phyloP scores from a whole-genome alignment of 495 filamentous ascomycete species.

The Neurospora sp. region DNA sequence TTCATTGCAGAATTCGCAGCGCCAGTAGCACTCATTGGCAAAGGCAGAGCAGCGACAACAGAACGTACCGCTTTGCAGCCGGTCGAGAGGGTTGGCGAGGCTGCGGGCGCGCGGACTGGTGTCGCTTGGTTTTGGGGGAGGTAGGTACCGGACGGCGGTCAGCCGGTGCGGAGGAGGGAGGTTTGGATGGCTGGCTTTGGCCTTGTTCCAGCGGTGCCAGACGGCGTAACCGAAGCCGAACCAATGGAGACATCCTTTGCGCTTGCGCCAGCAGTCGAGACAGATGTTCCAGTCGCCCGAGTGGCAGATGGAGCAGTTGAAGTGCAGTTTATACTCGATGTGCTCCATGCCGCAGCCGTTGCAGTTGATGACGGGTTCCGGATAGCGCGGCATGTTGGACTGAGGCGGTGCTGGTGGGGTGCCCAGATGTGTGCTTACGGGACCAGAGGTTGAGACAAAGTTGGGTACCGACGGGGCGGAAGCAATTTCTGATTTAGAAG shows the following conservation, averaged over 20 bases:
- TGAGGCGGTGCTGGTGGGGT: slow-evolving; percentile 6
- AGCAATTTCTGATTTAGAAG: slow-evolving; percentile 1
- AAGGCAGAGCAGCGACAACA: slow-evolving; percentile 63
- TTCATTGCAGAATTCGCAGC: slow-evolving; percentile 73
- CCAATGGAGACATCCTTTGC: slow-evolving; percentile 70
- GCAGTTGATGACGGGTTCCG: slow-evolving; percentile 66
- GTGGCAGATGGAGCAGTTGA: slow-evolving; percentile 60
- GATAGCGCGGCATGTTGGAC: slow-evolving; percentile 38
- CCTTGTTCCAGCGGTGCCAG: slow-evolving; percentile 44
- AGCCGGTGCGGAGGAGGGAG: slow-evolving; percentile 56
- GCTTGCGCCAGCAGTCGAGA: slow-evolving; percentile 60
- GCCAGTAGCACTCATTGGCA: slow-evolving; percentile 74
- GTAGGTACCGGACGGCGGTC: slow-evolving; percentile 53
- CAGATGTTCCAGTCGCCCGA: slow-evolving; percentile 69
- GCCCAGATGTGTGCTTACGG: slow-evolving; percentile 7
- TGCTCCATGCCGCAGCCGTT: slow-evolving; percentile 51
- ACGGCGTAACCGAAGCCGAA: slow-evolving; percentile 64
- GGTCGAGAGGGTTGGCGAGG: slow-evolving; percentile 50
- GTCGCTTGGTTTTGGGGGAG: slow-evolving; percentile 24
- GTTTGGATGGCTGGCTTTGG: slow-evolving; percentile 10
- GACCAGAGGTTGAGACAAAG: slow-evolving; percentile 7
- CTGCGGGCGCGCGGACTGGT: slow-evolving; percentile 29
- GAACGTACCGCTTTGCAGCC: slow-evolving; percentile 73
- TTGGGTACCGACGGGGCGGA: slow-evolving; percentile 6
- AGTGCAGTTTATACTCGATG: slow-evolving; percentile 76